Conservation (phyloP, 208 protist species). For the Crithidia thermophila region DNA sequence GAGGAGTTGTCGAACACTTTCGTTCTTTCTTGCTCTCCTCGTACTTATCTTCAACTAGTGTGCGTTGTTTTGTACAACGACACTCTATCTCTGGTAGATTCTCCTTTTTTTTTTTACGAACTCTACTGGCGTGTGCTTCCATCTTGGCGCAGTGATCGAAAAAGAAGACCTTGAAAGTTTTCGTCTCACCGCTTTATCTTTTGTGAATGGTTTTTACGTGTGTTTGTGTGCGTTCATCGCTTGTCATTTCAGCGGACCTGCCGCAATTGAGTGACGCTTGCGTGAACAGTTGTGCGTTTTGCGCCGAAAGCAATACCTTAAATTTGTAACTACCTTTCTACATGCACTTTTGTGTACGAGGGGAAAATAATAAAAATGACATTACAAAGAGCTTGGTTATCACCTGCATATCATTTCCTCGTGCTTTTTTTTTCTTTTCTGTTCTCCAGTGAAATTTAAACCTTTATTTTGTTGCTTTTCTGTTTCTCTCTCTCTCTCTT, state of each 20-base stretch:
- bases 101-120: too few relatives aligned
- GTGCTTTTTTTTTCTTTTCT: conserved; percentile 4
- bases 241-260: too few relatives aligned
- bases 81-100: background rate
- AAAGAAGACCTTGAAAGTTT: too few relatives aligned
- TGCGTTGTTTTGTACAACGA: background rate
- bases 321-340: conserved; percentile 2
- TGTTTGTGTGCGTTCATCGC: too few relatives aligned
- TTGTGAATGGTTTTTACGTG: too few relatives aligned
- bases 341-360: background rate
- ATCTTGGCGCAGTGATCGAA: too few relatives aligned
- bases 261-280: too few relatives aligned
- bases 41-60: background rate
- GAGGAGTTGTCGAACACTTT: too few relatives aligned
- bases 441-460: too few relatives aligned
- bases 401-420: background rate
- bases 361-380: background rate
- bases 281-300: background rate
- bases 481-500: conserved; percentile 14
- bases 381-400: background rate
- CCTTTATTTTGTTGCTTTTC: too few relatives aligned
- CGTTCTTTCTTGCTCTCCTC: conserved; percentile 4
- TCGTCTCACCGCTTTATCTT: too few relatives aligned
- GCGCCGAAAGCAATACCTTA: background rate
- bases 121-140: too few relatives aligned